These are phyloP conservation scores for Fusarium sp. DNA, from an alignment of 2,329 filamentous ascomycete genomes.

Conservation along the genomic window DNA sequence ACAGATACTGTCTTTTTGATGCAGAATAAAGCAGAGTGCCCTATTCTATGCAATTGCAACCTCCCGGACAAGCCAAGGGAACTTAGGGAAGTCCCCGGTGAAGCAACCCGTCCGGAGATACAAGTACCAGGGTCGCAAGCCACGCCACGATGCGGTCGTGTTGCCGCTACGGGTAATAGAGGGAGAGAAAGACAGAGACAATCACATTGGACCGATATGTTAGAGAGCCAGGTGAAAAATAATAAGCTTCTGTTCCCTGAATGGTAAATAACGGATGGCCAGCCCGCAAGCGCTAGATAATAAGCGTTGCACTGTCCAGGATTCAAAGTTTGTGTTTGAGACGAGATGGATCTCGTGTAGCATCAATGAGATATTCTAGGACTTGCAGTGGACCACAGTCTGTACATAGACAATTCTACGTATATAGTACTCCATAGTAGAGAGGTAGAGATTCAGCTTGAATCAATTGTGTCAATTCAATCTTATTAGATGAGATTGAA, in stretches of 20 bases:
- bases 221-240: background rate
- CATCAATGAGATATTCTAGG: conserved; percentile 1
- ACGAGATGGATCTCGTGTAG: conserved; percentile 24
- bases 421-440: background rate
- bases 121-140: conserved; percentile 32
- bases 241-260: conserved; percentile 28
- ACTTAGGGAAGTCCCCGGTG: conserved; percentile 34
- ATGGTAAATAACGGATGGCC: conserved; percentile 42
- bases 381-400: conserved; percentile 1
- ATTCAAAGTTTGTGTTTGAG: conserved; percentile 22
- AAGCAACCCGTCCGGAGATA: conserved; percentile 37
- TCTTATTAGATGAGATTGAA: conserved; percentile 1
- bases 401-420: background rate
- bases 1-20: conserved; percentile 7
- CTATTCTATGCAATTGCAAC: conserved; percentile 30
- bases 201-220: background rate
- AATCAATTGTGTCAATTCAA: conserved; percentile 14
- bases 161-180: conserved; percentile 24
- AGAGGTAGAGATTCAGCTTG: background rate
- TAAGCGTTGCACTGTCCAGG: conserved; percentile 18
- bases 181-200: background rate
- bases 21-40: conserved; percentile 36
- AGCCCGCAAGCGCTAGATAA: conserved; percentile 40
- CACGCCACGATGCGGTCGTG: conserved; percentile 13
- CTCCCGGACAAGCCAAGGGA: conserved; percentile 39